Conservation (phyloP, 2,329 filamentous ascomycete species). For the Sarocladiaceae sp. region DNA sequence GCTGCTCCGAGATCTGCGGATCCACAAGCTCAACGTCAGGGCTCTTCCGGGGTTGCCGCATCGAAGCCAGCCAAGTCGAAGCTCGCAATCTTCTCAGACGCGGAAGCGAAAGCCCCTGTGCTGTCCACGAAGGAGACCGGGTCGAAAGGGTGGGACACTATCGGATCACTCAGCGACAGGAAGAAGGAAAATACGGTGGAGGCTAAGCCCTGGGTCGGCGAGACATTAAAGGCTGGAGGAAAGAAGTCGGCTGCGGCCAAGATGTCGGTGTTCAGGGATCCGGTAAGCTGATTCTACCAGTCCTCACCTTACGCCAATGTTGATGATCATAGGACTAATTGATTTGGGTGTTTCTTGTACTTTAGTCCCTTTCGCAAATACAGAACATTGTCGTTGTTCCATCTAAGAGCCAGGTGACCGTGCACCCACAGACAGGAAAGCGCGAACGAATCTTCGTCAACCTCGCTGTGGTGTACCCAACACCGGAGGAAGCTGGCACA, state of each 20-base stretch:
- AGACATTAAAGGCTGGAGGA: conserved; percentile 83
- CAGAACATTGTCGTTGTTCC: conserved; percentile 66
- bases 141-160: conserved; percentile 83
- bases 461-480: conserved; percentile 79
- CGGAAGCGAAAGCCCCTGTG: conserved; percentile 55
- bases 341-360: conserved; percentile 44
- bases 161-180: conserved; percentile 78
- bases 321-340: conserved; percentile 98
- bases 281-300: conserved; percentile 57
- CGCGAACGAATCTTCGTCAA: conserved; percentile 85
- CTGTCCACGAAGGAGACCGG: conserved; percentile 47
- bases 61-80: conserved; percentile 72
- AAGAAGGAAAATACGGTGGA: conserved; percentile 92
- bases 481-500: conserved; percentile 62
- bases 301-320: conserved; percentile 48
- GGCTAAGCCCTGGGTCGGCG: conserved; percentile 85
- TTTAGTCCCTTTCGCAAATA: conserved; percentile 57
- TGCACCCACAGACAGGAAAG: conserved; percentile 79
- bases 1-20: conserved; percentile 50
- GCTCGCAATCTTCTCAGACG: conserved; percentile 86
- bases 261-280: conserved; percentile 91
- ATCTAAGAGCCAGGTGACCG: conserved; percentile 69
- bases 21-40: conserved; percentile 59
- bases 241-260: conserved; percentile 72
- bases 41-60: conserved; percentile 40